These are phyloP conservation scores for Aspergillus indologenus DNA, from an alignment of 495 filamentous ascomycete genomes.

Conservation along the genomic window DNA sequence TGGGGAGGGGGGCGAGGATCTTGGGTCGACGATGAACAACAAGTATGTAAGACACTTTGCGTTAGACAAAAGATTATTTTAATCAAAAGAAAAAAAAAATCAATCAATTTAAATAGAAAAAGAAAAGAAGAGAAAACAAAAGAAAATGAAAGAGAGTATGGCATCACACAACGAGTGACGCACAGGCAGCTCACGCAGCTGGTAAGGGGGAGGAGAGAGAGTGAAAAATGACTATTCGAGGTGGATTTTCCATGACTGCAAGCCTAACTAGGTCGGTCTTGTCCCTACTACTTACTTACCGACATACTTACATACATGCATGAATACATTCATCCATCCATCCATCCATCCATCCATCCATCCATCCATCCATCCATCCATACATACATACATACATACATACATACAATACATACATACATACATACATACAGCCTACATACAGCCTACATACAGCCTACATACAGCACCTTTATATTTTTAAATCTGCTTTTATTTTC, in stretches of 20 bases:
- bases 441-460: not conserved
- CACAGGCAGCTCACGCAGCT: not conserved
- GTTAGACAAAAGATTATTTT: not conserved
- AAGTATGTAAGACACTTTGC: conserved; percentile 2
- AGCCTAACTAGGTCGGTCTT: not conserved
- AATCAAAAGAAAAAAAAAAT: not conserved
- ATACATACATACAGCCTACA: conserved; percentile 7
- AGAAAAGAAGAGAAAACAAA: not conserved
- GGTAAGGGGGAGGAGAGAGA: not conserved
- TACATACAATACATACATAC: conserved; percentile 3
- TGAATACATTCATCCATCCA: not conserved
- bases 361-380: not conserved
- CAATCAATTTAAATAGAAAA: not conserved
- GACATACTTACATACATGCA: conserved; percentile 7
- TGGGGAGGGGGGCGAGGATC: not conserved
- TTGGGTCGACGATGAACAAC: not conserved
- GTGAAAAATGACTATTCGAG: not conserved
- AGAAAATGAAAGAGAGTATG: not conserved
- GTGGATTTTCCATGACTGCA: not conserved
- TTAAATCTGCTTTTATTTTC: not conserved
- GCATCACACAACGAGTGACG: not conserved
- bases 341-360: no score
- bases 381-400: conserved; percentile 8
- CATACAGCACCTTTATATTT: not conserved
- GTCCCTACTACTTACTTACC: not conserved